These are phyloP conservation scores for Typha latifolia DNA, from an alignment of 176 grass and related monocot species.

Conservation along the genomic window DNA sequence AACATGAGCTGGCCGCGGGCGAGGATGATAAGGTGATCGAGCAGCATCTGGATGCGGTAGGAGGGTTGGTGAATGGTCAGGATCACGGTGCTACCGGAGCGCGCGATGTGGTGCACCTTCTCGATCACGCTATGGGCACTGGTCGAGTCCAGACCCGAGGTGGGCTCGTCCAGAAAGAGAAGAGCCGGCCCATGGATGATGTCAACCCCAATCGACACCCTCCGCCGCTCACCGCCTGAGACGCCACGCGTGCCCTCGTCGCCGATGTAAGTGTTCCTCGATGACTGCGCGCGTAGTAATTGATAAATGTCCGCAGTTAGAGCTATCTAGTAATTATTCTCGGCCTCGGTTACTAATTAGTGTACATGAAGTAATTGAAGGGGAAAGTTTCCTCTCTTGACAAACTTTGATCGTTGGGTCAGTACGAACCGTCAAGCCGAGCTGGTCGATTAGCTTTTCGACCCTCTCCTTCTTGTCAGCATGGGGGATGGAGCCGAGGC, in stretches of 20 bases:
- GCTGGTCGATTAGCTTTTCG: conserved; percentile 61
- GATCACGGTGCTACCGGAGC: conserved; percentile 55
- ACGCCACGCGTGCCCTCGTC: conserved; percentile 57
- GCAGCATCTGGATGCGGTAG: conserved; percentile 43
- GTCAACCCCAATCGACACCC: conserved; percentile 67
- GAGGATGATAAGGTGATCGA: conserved; percentile 57
- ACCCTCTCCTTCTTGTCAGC: conserved; percentile 47
- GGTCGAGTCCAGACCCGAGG: conserved; percentile 71
- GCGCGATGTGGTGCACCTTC: conserved; percentile 63
- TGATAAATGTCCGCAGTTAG: too few species aligned
- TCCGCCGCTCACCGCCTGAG: conserved; percentile 64
- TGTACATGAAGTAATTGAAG: too few species aligned
- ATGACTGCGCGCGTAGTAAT: conserved; percentile 11
- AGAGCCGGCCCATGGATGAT: conserved; percentile 67
- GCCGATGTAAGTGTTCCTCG: conserved; percentile 48
- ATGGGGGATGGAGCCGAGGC: conserved; percentile 35
- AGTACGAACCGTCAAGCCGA: conserved; percentile 38
- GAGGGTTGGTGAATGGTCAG: conserved; percentile 70
- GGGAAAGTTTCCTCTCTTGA: too few species aligned
- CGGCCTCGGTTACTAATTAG: too few species aligned
- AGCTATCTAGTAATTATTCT: too few species aligned
- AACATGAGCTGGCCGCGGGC: conserved; percentile 61
- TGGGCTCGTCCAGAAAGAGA: conserved; percentile 73
- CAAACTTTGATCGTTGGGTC: too few species aligned
- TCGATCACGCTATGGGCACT: conserved; percentile 73